Percentiles rank a stretch among this genome's conserved stretches.
Conservation (phyloP, 768 basidiomycete species). For the Xerocomellus dryophilus region DNA sequence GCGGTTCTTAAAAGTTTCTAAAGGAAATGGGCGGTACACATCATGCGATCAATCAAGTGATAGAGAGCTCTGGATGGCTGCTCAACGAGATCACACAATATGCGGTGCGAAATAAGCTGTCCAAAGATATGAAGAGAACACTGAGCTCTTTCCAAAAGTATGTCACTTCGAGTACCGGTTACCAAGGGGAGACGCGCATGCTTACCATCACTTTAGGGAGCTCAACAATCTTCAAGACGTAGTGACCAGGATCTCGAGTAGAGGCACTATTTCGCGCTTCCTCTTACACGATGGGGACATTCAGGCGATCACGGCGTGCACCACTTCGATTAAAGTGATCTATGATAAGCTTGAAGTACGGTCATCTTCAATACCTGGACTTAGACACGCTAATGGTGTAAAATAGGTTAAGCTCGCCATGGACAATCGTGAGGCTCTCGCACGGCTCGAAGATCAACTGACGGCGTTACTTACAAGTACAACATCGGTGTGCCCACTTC, state of each 20-base stretch:
- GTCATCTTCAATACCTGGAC: not conserved
- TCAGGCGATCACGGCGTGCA: constrained; percentile 5
- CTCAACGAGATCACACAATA: constrained; percentile 9
- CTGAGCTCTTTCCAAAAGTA: constrained; percentile 8
- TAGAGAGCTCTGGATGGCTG: constrained; percentile 14
- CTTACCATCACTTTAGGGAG: constrained; percentile 1
- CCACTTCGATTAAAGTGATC: constrained; percentile 7
- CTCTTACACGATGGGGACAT: constrained; percentile 11
- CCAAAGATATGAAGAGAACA: constrained; percentile 2
- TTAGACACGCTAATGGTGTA: not conserved
- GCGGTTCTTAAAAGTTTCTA: not conserved
- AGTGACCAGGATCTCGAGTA: constrained; percentile 7
- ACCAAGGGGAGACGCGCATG: too few relatives aligned
- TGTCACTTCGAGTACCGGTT: not conserved
- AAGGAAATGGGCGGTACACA: constrained; percentile 15
- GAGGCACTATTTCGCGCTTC: constrained; percentile 3
- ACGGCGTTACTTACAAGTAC: not conserved
- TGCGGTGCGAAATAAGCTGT: not conserved
- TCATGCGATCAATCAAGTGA: constrained; percentile 11
- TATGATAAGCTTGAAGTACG: constrained; percentile 9
- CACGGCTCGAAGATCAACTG: constrained; percentile 12
- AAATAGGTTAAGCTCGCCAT: constrained; percentile 13
- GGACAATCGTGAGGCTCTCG: constrained; percentile 5
- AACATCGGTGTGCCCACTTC: not conserved
- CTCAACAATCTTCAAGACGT: constrained; percentile 3